Evolutionary conservation across 805 yeast species (phyloP).

Genomic region (Wickerhamomyces xylosicus): DNA sequence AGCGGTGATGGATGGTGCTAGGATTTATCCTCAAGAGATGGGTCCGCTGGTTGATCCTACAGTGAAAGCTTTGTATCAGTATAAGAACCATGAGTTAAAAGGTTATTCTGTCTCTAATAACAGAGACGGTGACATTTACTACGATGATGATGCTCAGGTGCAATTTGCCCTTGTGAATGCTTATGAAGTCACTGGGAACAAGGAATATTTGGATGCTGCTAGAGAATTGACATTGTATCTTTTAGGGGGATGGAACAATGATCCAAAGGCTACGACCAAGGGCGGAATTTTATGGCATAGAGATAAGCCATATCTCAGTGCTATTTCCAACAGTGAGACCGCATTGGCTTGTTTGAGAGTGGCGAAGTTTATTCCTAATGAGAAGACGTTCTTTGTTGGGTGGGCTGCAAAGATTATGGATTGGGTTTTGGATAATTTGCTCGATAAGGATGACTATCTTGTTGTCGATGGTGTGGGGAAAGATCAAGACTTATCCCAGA

Average conservation of each 20-base stretch:
- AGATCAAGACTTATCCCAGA: constrained; percentile 24
- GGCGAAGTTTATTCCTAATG: constrained; percentile 41
- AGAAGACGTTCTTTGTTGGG: constrained; percentile 34
- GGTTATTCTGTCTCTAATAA: constrained; percentile 62
- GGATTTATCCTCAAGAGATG: constrained; percentile 36
- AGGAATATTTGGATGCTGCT: constrained; percentile 41
- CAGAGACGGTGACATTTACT: constrained; percentile 52
- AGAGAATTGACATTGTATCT: constrained; percentile 48
- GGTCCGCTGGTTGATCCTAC: constrained; percentile 44
- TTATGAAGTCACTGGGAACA: constrained; percentile 55
- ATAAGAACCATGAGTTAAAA: constrained; percentile 36
- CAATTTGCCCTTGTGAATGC: constrained; percentile 56
- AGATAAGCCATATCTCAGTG: constrained; percentile 44
- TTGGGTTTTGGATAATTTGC: constrained; percentile 43
- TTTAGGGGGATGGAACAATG: constrained; percentile 51
- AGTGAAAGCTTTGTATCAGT: constrained; percentile 36
- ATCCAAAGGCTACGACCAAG: constrained; percentile 14
- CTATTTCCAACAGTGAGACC: constrained; percentile 60
- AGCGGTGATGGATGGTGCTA: constrained; percentile 57
- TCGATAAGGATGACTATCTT: constrained; percentile 43
- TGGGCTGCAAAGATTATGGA: constrained; percentile 53
- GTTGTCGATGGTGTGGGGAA: constrained; percentile 49
- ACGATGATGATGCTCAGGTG: constrained; percentile 70
- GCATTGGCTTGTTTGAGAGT: constrained; percentile 53
- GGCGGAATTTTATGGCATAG: constrained; percentile 69